Evolutionary conservation across 441 rosid genomes (phyloP).

Genomic region (Biscutella laevigata): DNA sequence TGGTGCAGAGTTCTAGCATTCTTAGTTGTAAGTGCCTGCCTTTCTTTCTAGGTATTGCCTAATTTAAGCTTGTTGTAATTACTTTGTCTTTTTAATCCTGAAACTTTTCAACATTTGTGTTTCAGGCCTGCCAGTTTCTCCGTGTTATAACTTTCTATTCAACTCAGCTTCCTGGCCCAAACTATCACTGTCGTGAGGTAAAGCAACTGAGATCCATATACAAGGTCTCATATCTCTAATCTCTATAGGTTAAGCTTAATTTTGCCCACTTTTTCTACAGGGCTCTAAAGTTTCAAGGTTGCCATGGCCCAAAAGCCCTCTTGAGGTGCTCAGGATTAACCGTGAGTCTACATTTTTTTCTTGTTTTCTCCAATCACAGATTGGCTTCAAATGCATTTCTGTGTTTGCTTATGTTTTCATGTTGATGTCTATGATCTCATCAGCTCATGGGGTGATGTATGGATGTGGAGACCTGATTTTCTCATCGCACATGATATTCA

Average conservation of each 20-base stretch:
- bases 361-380: neutral
- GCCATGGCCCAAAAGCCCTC: slow-evolving; percentile 65
- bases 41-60: neutral
- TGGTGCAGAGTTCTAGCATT: slow-evolving; percentile 98
- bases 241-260: slow-evolving; percentile 2
- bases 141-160: slow-evolving; percentile 88
- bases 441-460: slow-evolving; percentile 81
- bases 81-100: neutral
- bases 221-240: neutral
- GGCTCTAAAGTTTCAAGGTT: slow-evolving; percentile 81
- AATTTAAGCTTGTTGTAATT: neutral
- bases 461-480: slow-evolving; percentile 99
- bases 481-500: slow-evolving; percentile 98
- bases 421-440: slow-evolving; percentile 27
- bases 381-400: neutral
- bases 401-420: slow-evolving; percentile 2
- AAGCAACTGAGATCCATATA: slow-evolving; percentile 1
- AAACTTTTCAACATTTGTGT: slow-evolving; percentile 4
- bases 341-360: slow-evolving; percentile 37
- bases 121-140: slow-evolving; percentile 77
- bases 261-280: slow-evolving; percentile 25
- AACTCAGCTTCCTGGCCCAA: slow-evolving; percentile 98
- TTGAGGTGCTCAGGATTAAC: slow-evolving; percentile 70
- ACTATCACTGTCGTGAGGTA: slow-evolving; percentile 98
- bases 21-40: slow-evolving; percentile 79